Evolutionary conservation across 371 early-diverging fungal species (phyloP).

Genomic region (Chytridium lagenaria): DNA sequence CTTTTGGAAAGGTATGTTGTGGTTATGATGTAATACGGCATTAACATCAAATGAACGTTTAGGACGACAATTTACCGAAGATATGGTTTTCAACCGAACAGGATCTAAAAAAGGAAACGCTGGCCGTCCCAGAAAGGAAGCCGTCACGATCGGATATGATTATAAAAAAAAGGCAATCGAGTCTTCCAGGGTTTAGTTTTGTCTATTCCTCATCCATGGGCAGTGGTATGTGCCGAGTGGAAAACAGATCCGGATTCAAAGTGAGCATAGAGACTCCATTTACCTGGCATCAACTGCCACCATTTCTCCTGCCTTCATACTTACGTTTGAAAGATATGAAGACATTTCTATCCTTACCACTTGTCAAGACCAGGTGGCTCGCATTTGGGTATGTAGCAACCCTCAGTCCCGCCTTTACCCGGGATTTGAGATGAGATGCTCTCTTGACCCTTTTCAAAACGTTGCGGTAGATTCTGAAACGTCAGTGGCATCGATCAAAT

Average conservation of each 20-base stretch:
- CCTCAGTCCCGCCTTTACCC: constrained; percentile 4
- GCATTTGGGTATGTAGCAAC: constrained; percentile 68
- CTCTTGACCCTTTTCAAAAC: constrained; percentile 22
- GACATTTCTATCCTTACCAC: constrained; percentile 71
- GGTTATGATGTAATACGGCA: background rate
- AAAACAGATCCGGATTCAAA: constrained; percentile 44
- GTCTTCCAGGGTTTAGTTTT: constrained; percentile 56
- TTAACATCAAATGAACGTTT: background rate
- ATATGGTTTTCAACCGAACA: constrained; percentile 64
- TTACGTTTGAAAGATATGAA: too few relatives aligned
- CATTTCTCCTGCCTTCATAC: too few relatives aligned
- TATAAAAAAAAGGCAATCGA: too few relatives aligned
- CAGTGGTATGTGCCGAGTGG: constrained; percentile 75
- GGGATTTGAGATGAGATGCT: constrained; percentile 21
- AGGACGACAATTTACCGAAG: constrained; percentile 74
- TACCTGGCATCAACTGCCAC: too few relatives aligned
- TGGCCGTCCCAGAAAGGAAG: background rate
- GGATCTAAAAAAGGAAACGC: constrained; percentile 6
- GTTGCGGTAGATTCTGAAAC: constrained; percentile 11
- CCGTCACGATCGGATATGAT: background rate
- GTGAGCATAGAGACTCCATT: too few relatives aligned
- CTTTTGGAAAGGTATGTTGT: constrained; percentile 63
- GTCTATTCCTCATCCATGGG: constrained; percentile 71
- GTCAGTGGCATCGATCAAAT: background rate
- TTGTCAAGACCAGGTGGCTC: constrained; percentile 72